These are phyloP conservation scores for Psilocybe azurescens DNA, from an alignment of 768 basidiomycete genomes.

Conservation along the genomic window DNA sequence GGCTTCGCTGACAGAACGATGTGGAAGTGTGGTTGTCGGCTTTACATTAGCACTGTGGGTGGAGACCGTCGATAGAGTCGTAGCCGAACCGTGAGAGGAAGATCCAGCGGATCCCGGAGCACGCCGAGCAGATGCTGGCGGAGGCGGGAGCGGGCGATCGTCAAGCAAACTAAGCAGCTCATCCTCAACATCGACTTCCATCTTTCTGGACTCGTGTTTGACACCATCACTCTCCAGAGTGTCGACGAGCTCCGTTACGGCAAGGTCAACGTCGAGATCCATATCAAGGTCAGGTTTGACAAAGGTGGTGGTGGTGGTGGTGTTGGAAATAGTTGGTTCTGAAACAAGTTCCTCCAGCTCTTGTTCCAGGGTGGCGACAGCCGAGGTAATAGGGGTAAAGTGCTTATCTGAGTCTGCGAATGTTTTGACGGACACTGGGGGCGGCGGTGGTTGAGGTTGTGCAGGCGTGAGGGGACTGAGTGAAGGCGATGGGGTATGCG, in stretches of 20 bases:
- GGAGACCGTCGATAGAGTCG: conserved; percentile 6
- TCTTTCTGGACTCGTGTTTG: conserved; percentile 27
- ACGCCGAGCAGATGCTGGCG: conserved; percentile 21
- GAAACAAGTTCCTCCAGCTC: conserved; percentile 48
- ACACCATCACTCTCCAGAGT: conserved; percentile 34
- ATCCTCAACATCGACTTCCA: conserved; percentile 59
- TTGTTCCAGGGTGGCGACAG: conserved; percentile 45
- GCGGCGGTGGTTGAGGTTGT: conserved; percentile 16
- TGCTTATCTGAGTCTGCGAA: conserved; percentile 19
- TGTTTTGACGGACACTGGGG: conserved; percentile 13
- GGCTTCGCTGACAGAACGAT: conserved; percentile 20
- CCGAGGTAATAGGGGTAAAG: conserved; percentile 27
- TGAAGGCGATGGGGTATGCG: conserved; percentile 31
- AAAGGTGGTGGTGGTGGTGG: conserved; percentile 24
- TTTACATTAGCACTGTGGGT: conserved; percentile 9
- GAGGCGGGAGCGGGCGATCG: conserved; percentile 36
- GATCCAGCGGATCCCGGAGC: conserved; percentile 21
- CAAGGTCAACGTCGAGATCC: conserved; percentile 49
- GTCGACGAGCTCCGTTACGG: conserved; percentile 49
- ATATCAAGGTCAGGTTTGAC: conserved; percentile 42
- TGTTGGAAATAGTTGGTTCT: conserved; percentile 22
- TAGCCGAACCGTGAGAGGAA: conserved; percentile 20
- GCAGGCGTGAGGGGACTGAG: conserved; percentile 29
- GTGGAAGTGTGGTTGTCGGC: conserved; percentile 12
- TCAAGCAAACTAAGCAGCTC: conserved; percentile 76